phyloP scores from a whole-genome alignment of 192 early-diverging fungal species.

The Coemansia sp. region DNA sequence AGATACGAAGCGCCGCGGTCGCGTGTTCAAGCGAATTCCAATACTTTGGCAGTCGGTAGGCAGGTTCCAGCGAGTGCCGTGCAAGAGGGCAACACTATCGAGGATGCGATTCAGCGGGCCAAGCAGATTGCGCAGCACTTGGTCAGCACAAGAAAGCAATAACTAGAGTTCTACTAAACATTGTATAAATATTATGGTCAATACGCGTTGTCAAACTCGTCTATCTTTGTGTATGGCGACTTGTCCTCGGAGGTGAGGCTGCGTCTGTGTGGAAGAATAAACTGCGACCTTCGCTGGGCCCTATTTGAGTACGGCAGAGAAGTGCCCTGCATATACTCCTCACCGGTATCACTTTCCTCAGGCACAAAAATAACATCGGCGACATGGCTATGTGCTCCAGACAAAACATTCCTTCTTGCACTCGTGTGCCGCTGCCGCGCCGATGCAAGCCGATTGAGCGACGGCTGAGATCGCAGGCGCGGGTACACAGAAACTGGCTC shows the following conservation, averaged over 20 bases:
- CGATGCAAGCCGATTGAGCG: constrained; percentile 19
- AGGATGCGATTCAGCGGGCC: constrained; percentile 46
- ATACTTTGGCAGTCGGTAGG: not conserved
- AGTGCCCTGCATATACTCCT: not conserved
- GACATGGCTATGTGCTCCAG: constrained; percentile 4
- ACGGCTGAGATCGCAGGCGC: constrained; percentile 51
- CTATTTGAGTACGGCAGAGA: constrained; percentile 6
- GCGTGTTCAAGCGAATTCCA: constrained; percentile 8
- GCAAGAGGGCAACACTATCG: constrained; percentile 26
- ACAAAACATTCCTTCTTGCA: not conserved
- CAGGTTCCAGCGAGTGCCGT: not conserved
- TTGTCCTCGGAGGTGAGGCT: constrained; percentile 9
- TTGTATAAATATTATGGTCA: not conserved
- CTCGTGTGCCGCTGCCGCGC: not conserved
- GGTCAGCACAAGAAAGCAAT: constrained; percentile 14
- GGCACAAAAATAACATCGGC: constrained; percentile 31
- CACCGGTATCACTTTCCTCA: constrained; percentile 16
- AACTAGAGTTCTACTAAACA: not conserved
- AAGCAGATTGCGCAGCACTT: constrained; percentile 51
- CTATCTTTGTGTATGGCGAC: constrained; percentile 17
- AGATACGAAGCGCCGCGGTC: not conserved
- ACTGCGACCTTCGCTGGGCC: constrained; percentile 18
- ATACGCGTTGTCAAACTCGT: not conserved
- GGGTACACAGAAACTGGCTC: constrained; percentile 23
- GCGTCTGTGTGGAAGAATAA: constrained; percentile 35